A percentile compares a stretch with the other conserved stretches of the same genome.
These are phyloP conservation scores for Amanita brunnescens DNA, from an alignment of 768 basidiomycete genomes.

Conservation along the genomic window DNA sequence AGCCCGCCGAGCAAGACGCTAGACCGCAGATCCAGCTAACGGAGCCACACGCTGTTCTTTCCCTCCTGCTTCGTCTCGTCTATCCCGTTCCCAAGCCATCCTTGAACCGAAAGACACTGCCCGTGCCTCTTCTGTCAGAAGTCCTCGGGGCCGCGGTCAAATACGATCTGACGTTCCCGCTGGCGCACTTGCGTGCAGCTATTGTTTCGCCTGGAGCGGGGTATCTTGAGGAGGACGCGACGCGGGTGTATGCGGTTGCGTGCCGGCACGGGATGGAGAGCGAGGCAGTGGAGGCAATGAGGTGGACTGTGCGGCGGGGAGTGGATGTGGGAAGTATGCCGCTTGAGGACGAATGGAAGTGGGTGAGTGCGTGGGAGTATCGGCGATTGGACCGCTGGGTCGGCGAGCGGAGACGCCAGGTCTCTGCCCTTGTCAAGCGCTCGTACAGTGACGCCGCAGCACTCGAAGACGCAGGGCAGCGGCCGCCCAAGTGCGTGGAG, in stretches of 20 bases:
- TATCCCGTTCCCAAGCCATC: constrained; percentile 54
- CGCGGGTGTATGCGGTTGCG: constrained; percentile 65
- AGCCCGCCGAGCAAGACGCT: constrained; percentile 18
- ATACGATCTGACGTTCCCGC: constrained; percentile 48
- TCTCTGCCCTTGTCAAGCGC: constrained; percentile 27
- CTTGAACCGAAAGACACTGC: constrained; percentile 32
- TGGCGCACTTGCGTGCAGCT: constrained; percentile 37
- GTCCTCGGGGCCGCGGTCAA: constrained; percentile 50
- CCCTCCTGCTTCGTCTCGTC: constrained; percentile 46
- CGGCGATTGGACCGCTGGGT: constrained; percentile 57
- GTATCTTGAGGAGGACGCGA: constrained; percentile 40
- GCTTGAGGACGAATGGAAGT: constrained; percentile 51
- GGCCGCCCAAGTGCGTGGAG: constrained; percentile 50
- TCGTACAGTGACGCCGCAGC: background rate
- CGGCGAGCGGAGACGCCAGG: constrained; percentile 40
- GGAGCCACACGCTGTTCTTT: constrained; percentile 37
- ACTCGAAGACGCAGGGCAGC: background rate
- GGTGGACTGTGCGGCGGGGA: constrained; percentile 36
- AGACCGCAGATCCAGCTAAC: constrained; percentile 46
- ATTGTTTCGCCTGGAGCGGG: constrained; percentile 34
- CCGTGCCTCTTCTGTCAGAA: constrained; percentile 33
- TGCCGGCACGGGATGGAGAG: constrained; percentile 55
- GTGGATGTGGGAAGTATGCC: constrained; percentile 48
- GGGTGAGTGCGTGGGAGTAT: constrained; percentile 62
- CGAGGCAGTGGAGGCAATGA: constrained; percentile 54